Conservation (phyloP, 495 filamentous ascomycete genomes). For the Lophiotrema nucula region DNA sequence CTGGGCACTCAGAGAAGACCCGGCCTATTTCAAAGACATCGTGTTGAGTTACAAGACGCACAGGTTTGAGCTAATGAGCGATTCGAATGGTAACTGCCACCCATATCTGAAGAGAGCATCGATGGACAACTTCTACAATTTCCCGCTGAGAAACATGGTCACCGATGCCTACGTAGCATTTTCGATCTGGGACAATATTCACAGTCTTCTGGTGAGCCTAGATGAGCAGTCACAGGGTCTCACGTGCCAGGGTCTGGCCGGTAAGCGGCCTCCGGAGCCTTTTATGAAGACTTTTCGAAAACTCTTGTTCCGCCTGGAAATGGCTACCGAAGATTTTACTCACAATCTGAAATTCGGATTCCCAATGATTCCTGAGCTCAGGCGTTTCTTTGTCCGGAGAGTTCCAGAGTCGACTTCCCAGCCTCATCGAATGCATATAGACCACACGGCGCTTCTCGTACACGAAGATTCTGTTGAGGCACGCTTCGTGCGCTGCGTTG, state of each 20-base stretch:
- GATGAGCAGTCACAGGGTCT: background rate
- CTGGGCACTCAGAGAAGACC: constrained; percentile 56
- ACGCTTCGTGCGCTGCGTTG: background rate
- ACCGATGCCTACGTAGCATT: constrained; percentile 30
- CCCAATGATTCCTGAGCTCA: no score
- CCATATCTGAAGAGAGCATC: constrained; percentile 31
- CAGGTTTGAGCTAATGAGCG: constrained; percentile 42
- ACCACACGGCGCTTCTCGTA: background rate
- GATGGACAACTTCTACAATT: constrained; percentile 39
- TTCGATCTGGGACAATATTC: constrained; percentile 38
- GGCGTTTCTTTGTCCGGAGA: no score
- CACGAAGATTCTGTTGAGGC: constrained; percentile 7
- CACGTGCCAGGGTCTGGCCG: background rate
- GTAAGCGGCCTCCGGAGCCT: background rate
- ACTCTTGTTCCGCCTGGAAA: background rate
- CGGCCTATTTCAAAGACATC: constrained; percentile 48
- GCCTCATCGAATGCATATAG: background rate
- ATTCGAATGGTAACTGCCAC: constrained; percentile 36
- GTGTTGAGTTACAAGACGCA: constrained; percentile 46
- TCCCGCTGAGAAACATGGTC: constrained; percentile 37
- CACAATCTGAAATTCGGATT: no score
- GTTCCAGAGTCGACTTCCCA: no score
- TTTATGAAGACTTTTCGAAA: background rate
- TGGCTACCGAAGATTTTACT: background rate
- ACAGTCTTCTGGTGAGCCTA: no score